Base-by-base conservation (phyloP, 768 basidiomycete genomes). In the Naganishia randhawae region DNA sequence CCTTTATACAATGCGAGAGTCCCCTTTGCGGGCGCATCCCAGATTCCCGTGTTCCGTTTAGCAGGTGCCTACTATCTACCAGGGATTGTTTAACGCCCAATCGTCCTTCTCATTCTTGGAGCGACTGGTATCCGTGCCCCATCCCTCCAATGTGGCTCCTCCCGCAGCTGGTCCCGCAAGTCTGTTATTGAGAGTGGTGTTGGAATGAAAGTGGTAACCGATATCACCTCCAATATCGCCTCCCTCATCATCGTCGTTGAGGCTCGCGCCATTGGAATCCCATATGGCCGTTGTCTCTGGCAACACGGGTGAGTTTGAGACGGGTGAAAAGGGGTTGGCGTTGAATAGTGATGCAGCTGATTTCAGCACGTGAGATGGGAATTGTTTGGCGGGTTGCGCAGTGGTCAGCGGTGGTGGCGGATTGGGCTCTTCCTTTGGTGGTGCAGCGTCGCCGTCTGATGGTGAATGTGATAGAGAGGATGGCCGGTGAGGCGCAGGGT, bases 1-100 rank as follows among this genome's bases (percentile, higher is more conserved):
- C n/a, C n/a, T n/a, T n/a, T n/a, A n/a, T n/a, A n/a, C n/a, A n/a
- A n/a, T n/a, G n/a, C n/a, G n/a, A n/a, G n/a, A n/a, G n/a, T n/a
- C n/a, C n/a, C n/a, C n/a, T n/a, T n/a, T n/a, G n/a, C n/a, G n/a
- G n/a, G n/a, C n/a, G n/a, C n/a, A n/a, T n/a, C n/a, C n/a, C n/a
- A n/a, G n/a, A n/a, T n/a, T n/a, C n/a, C n/a, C n/a, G n/a, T n/a
- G n/a, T n/a, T n/a, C n/a, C n/a, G n/a, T n/a, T n/a, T n/a, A n/a
- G n/a, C n/a, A n/a, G n/a, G n/a, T n/a, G n/a, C n/a, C n/a, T n/a
- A n/a, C n/a, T n/a, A n/a, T n/a, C 50, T 71, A 77, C 76, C 76
- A 77, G 10, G 76, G 76, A 64, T 77, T 77, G 57, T 71, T 73
- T 29, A 69, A 68, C n/a, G 76, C 74, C 71, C 69, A 70, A 25